A percentile compares a stretch with the other conserved stretches of the same genome.
Evolutionary conservation across 306 rosid species (phyloP).

Genomic region (Lathyrus sativus): DNA sequence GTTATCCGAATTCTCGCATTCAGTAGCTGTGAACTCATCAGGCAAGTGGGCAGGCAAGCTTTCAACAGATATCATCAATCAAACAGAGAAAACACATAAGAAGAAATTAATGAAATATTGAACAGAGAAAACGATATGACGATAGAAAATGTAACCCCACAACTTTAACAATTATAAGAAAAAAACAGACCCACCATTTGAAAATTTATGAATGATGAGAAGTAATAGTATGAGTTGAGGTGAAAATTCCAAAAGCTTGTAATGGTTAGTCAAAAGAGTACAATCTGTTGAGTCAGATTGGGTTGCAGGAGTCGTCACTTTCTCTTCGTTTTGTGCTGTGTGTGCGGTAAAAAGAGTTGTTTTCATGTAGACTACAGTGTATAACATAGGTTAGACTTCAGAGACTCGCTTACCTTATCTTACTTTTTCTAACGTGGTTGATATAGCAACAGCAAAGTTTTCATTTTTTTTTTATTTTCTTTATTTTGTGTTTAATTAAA

Average conservation of each 20-base stretch:
- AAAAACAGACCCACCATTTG: constrained; percentile 33
- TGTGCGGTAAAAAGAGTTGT: constrained; percentile 10
- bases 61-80: neutral
- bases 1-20: constrained; percentile 35
- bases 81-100: neutral
- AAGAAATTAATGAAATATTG: constrained; percentile 7
- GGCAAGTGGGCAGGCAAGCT: neutral
- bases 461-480: no score
- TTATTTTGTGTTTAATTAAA: no score
- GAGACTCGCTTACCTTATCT: neutral
- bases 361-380: neutral
- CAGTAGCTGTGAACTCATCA: neutral
- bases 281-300: constrained; percentile 33
- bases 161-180: neutral
- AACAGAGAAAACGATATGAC: constrained; percentile 29
- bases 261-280: constrained; percentile 45
- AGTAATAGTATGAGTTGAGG: constrained; percentile 10
- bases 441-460: neutral
- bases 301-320: constrained; percentile 43
- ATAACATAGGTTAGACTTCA: neutral
- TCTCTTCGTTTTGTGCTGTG: constrained; percentile 22
- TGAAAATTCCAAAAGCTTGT: constrained; percentile 51
- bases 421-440: neutral
- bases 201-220: neutral
- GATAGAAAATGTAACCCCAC: constrained; percentile 45